A percentile compares a stretch with the other conserved stretches of the same genome.
Conservation (phyloP, 2,329 filamentous ascomycete genomes). For the Xylaria sp. region DNA sequence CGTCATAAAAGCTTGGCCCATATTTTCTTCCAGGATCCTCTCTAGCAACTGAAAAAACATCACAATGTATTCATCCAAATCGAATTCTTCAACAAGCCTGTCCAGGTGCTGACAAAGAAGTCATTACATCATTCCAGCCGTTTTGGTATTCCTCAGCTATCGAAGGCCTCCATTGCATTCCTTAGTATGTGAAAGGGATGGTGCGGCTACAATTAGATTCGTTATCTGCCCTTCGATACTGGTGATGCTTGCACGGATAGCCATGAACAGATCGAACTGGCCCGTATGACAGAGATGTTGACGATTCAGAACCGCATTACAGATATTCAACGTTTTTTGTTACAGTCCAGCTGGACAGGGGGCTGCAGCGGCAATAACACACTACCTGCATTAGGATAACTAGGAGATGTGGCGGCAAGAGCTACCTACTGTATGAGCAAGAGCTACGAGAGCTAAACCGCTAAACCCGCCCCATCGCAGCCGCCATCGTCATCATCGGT, state of each 20-base stretch:
- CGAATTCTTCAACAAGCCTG: background rate
- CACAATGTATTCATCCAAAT: constrained; percentile 11
- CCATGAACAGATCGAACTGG: background rate
- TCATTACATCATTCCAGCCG: constrained; percentile 19
- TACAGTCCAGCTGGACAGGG: background rate
- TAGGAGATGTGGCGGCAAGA: background rate
- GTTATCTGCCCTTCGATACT: background rate
- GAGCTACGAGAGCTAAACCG: constrained; percentile 10
- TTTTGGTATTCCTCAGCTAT: background rate
- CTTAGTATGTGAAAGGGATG: background rate
- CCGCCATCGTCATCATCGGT: constrained; percentile 43
- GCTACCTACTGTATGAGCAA: background rate
- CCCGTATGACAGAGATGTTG: background rate
- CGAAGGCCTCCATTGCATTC: background rate
- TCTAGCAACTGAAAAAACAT: background rate
- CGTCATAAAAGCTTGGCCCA: background rate
- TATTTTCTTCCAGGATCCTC: background rate
- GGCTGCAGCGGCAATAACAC: background rate
- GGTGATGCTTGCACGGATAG: background rate
- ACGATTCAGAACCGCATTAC: background rate
- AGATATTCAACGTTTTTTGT: background rate
- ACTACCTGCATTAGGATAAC: too few species aligned
- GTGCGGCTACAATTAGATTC: background rate
- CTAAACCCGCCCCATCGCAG: constrained; percentile 23
- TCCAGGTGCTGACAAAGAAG: background rate